Conservation (phyloP, 257 asterid species). For the Henckelia pumila region DNA sequence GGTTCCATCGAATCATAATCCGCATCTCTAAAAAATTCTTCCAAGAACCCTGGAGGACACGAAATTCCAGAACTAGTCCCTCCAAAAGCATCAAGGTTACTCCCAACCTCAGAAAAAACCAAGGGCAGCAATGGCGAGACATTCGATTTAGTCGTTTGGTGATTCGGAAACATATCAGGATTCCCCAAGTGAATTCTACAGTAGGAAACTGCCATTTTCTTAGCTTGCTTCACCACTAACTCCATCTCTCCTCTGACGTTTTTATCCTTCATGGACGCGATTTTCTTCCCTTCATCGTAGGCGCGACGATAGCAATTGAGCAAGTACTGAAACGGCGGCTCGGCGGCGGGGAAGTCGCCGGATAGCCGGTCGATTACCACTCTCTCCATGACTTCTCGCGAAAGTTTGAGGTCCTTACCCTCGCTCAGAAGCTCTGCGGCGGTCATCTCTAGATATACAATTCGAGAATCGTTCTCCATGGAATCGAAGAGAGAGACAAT, state of each 20-base stretch:
- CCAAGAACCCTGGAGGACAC: constrained; percentile 68
- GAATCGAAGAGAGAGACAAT: constrained; percentile 67
- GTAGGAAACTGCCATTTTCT: constrained; percentile 66
- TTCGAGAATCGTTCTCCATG: constrained; percentile 64
- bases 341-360: constrained; percentile 57
- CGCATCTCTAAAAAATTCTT: constrained; percentile 75
- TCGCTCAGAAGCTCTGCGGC: constrained; percentile 92
- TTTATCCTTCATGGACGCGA: constrained; percentile 70
- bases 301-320: constrained; percentile 78
- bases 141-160: constrained; percentile 35
- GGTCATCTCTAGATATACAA: constrained; percentile 66
- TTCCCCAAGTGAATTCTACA: constrained; percentile 77
- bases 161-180: constrained; percentile 78
- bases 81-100: constrained; percentile 62
- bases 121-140: constrained; percentile 70
- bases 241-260: constrained; percentile 66
- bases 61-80: constrained; percentile 45
- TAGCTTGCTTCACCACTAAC: constrained; percentile 59
- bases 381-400: constrained; percentile 82
- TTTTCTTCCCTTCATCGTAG: constrained; percentile 71
- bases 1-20: constrained; percentile 84
- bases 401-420: constrained; percentile 62
- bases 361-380: constrained; percentile 78
- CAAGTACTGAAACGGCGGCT: constrained; percentile 72
- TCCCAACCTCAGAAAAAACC: constrained; percentile 67